A percentile compares a stretch with the other conserved stretches of the same genome.
phyloP scores from a whole-genome alignment of 2,329 filamentous ascomycete species.

The Orbilia oligospora region DNA sequence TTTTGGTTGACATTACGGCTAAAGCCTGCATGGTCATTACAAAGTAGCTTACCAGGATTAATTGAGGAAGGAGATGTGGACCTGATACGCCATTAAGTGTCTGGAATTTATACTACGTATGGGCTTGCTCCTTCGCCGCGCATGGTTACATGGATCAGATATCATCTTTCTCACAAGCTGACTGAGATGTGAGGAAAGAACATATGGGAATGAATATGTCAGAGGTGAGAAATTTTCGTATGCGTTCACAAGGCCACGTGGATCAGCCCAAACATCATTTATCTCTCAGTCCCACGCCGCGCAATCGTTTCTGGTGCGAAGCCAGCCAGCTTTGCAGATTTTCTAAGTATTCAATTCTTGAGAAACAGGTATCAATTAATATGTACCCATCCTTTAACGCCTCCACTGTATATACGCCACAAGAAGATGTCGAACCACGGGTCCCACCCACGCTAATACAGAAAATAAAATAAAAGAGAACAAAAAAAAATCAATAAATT shows the following conservation, averaged over 20 bases:
- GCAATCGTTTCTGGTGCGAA: background rate
- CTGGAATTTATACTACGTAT: constrained; percentile 18
- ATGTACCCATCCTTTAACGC: constrained; percentile 51
- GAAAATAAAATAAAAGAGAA: too few species aligned
- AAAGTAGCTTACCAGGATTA: constrained; percentile 21
- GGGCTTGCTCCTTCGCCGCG: background rate
- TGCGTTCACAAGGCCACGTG: constrained; percentile 37
- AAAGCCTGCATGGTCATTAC: constrained; percentile 46
- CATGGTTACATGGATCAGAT: constrained; percentile 23
- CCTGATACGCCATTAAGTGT: constrained; percentile 25
- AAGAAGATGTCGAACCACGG: constrained; percentile 46
- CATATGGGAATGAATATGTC: too few species aligned
- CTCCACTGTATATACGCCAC: constrained; percentile 35
- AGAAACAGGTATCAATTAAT: constrained; percentile 19
- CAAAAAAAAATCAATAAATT: constrained; percentile 11
- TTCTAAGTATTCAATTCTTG: constrained; percentile 17
- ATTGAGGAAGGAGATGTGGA: constrained; percentile 32
- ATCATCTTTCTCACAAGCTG: constrained; percentile 19
- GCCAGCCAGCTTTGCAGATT: constrained; percentile 9
- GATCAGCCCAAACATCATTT: constrained; percentile 14
- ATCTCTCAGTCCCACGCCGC: constrained; percentile 13
- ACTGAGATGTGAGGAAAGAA: background rate
- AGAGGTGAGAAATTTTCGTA: background rate
- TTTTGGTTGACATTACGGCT: constrained; percentile 43
- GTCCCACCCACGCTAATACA: constrained; percentile 34